Percentiles rank a stretch among this genome's conserved stretches.
Conservation (phyloP, 768 basidiomycete genomes). For the Lactifluus rugatus region DNA sequence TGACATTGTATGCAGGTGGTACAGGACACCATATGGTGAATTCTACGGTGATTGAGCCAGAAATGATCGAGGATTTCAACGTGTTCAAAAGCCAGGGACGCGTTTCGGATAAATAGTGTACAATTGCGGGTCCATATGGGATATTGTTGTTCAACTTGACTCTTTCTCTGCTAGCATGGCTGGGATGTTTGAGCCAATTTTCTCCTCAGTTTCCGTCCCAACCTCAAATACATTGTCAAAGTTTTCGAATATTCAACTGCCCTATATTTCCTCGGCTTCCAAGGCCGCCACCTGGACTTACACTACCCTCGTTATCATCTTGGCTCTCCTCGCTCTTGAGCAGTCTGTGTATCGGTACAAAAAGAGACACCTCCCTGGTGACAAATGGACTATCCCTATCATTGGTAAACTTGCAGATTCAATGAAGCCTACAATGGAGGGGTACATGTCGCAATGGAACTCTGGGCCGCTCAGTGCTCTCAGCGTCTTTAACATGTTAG, state of each 20-base stretch:
- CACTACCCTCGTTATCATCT: constrained; percentile 59
- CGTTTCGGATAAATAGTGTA: too few relatives aligned
- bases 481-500: constrained; percentile 95
- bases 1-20: too few relatives aligned
- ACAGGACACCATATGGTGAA: too few relatives aligned
- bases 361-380: constrained; percentile 82
- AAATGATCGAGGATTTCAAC: too few relatives aligned
- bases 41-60: too few relatives aligned
- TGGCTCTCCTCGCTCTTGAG: constrained; percentile 73
- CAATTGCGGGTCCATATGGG: too few relatives aligned
- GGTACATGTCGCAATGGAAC: constrained; percentile 88
- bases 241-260: constrained; percentile 38
- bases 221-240: constrained; percentile 35
- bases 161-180: constrained; percentile 25
- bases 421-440: constrained; percentile 82
- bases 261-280: constrained; percentile 33
- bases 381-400: constrained; percentile 89
- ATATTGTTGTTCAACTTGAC: background rate
- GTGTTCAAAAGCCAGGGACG: too few relatives aligned
- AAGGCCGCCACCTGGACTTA: constrained; percentile 43
- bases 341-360: constrained; percentile 84
- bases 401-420: constrained; percentile 96
- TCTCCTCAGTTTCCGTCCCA: constrained; percentile 31
- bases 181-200: constrained; percentile 25
- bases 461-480: constrained; percentile 80